Conservation (phyloP, 2,329 filamentous ascomycete species). For the Curvularia sp. region DNA sequence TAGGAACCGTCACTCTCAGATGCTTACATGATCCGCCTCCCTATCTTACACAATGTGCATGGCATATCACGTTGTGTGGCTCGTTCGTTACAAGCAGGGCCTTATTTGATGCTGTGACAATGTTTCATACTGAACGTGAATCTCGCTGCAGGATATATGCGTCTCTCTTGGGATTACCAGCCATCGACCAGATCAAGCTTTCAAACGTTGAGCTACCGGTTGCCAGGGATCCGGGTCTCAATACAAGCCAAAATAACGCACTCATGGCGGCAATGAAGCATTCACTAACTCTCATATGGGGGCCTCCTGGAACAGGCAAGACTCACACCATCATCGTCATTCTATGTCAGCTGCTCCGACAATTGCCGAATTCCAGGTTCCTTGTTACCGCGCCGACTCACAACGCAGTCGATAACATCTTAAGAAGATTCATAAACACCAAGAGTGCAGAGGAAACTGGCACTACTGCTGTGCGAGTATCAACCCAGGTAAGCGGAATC, state of each 20-base stretch:
- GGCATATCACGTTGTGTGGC: conserved; percentile 50
- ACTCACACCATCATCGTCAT: conserved; percentile 54
- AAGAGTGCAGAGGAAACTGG: conserved; percentile 13
- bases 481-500: conserved; percentile 26
- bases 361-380: conserved; percentile 33
- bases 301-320: conserved; percentile 56
- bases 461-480: conserved; percentile 26
- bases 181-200: conserved; percentile 16
- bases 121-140: conserved; percentile 40
- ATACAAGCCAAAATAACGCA: conserved; percentile 48
- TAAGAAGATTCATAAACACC: conserved; percentile 36
- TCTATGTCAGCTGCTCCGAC: conserved; percentile 42
- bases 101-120: conserved; percentile 49
- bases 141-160: conserved; percentile 45
- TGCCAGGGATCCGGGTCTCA: conserved; percentile 29
- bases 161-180: conserved; percentile 23
- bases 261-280: conserved; percentile 40
- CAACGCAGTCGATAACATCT: conserved; percentile 56
- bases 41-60: conserved; percentile 49
- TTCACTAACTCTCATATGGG: conserved; percentile 53
- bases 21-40: conserved; percentile 51
- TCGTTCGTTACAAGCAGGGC: conserved; percentile 54
- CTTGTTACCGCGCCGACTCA: conserved; percentile 56
- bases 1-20: conserved; percentile 43
- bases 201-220: conserved; percentile 23